These are phyloP conservation scores for Venturia aucupariae DNA, from an alignment of 2,329 filamentous ascomycete genomes.

Conservation along the genomic window DNA sequence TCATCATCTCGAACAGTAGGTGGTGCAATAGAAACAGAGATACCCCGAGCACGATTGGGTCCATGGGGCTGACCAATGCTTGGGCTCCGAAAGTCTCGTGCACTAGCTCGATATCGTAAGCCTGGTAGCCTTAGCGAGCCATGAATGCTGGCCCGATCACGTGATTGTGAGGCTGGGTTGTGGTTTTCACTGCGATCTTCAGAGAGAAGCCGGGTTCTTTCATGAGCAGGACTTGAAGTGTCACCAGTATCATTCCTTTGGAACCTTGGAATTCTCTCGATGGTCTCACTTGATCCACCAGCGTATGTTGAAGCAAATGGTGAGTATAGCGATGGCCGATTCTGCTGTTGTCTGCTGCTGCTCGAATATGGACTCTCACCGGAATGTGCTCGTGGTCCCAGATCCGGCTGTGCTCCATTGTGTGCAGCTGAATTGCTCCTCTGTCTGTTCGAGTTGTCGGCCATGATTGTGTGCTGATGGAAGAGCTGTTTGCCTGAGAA, in stretches of 20 bases:
- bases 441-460: background rate
- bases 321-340: background rate
- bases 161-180: background rate
- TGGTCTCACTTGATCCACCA: background rate
- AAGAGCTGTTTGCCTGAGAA: background rate
- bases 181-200: background rate
- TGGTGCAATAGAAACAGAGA: background rate
- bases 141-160: conserved; percentile 4
- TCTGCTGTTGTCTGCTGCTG: background rate
- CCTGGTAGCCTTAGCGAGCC: background rate
- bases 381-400: background rate
- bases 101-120: conserved; percentile 3
- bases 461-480: background rate
- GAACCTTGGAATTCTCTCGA: conserved; percentile 9
- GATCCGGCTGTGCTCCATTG: background rate
- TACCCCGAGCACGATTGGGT: background rate
- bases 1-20: background rate
- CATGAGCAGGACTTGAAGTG: background rate
- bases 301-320: background rate
- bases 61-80: background rate
- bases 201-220: conserved; percentile 3
- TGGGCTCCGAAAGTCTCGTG: conserved; percentile 4
- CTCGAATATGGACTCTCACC: background rate
- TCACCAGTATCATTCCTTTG: background rate
- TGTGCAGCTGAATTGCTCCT: background rate